Conservation (phyloP, 2,329 filamentous ascomycete species). For the Monosporascus sp. region DNA sequence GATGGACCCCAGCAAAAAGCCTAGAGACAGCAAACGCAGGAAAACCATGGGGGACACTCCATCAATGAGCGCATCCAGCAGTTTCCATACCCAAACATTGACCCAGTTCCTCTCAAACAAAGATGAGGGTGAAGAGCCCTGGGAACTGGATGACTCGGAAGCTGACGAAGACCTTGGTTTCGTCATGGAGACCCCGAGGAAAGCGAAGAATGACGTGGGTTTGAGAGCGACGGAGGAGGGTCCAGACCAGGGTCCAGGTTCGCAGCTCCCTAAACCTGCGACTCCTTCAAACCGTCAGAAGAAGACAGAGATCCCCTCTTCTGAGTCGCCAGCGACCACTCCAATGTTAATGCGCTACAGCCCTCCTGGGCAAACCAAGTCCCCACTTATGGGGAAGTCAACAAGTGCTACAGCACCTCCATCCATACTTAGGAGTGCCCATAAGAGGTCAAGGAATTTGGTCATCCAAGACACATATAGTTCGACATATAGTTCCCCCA, state of each 20-base stretch:
- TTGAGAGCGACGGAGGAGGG: not conserved
- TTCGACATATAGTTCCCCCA: slow-evolving; percentile 20
- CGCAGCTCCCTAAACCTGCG: slow-evolving; percentile 13
- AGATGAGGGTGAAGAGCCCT: slow-evolving; percentile 10
- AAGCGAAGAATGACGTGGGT: slow-evolving; percentile 4
- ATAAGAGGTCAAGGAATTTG: slow-evolving; percentile 16
- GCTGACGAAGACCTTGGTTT: slow-evolving; percentile 17
- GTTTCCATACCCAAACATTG: slow-evolving; percentile 27
- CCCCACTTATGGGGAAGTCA: slow-evolving; percentile 21
- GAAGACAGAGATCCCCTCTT: slow-evolving; percentile 22
- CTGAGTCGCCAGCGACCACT: slow-evolving; percentile 18
- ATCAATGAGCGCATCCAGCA: slow-evolving; percentile 15
- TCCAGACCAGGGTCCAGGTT: slow-evolving; percentile 10
- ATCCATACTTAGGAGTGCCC: slow-evolving; percentile 14
- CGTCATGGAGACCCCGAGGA: slow-evolving; percentile 22
- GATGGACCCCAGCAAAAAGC: slow-evolving; percentile 10
- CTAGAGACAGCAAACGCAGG: slow-evolving; percentile 20
- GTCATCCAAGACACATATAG: slow-evolving; percentile 25
- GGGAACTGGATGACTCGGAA: slow-evolving; percentile 22
- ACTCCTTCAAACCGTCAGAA: slow-evolving; percentile 22
- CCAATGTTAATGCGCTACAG: slow-evolving; percentile 20
- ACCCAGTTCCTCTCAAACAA: slow-evolving; percentile 19
- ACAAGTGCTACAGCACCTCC: slow-evolving; percentile 14
- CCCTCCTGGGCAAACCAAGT: slow-evolving; percentile 12
- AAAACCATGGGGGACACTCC: slow-evolving; percentile 25